phyloP scores from a whole-genome alignment of 2,329 filamentous ascomycete species.

The Colletotrichum sp. region DNA sequence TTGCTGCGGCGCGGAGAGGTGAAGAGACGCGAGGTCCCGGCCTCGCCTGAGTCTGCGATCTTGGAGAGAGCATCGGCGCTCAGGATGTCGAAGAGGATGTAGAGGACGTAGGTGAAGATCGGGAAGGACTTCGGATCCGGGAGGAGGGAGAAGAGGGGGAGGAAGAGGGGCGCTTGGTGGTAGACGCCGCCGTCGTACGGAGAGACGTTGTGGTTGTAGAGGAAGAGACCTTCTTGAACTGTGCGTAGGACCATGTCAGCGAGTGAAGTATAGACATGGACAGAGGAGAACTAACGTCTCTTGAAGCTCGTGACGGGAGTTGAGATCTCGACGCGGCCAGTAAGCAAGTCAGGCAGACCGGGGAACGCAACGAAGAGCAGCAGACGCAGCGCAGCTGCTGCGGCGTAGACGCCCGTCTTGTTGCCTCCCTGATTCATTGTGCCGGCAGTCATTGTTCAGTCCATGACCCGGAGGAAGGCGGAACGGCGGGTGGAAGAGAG shows the following conservation, averaged over 20 bases:
- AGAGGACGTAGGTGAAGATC: conserved; percentile 80
- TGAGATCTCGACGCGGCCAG: conserved; percentile 92
- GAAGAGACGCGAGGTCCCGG: conserved; percentile 75
- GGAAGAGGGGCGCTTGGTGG: conserved; percentile 83
- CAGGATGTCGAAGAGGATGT: conserved; percentile 79
- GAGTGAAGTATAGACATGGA: not conserved
- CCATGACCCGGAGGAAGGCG: conserved; percentile 17
- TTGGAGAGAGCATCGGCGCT: conserved; percentile 79
- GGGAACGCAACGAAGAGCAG: conserved; percentile 83
- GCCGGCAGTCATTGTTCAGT: conserved; percentile 19
- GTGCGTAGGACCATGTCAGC: not conserved
- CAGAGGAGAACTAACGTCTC: conserved; percentile 67
- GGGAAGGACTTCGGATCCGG: conserved; percentile 72
- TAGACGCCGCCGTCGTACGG: conserved; percentile 93
- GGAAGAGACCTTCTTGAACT: conserved; percentile 96
- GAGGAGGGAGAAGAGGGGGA: conserved; percentile 89
- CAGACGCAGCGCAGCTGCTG: conserved; percentile 79
- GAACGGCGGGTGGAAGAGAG: not conserved
- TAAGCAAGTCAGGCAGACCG: conserved; percentile 81
- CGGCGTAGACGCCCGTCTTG: conserved; percentile 67
- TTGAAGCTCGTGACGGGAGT: conserved; percentile 99
- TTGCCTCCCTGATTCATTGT: conserved; percentile 44
- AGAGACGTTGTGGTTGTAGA: conserved; percentile 95
- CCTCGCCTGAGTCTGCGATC: conserved; percentile 83
- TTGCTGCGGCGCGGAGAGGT: conserved; percentile 79